phyloP scores from a whole-genome alignment of 257 asterid species.

The Nicotiana obtusifolia region DNA sequence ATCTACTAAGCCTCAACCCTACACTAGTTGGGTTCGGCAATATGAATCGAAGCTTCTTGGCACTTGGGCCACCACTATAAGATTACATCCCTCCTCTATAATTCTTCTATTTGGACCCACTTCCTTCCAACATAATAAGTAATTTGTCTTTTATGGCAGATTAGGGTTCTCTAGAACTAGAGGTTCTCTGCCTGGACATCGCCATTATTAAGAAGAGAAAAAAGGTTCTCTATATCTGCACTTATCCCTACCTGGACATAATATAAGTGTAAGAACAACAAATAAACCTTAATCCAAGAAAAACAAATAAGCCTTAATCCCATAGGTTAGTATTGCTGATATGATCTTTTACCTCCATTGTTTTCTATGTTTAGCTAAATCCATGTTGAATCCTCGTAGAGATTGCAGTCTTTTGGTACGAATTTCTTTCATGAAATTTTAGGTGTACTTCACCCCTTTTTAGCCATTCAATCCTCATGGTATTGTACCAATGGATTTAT shows the following conservation, averaged over 20 bases:
- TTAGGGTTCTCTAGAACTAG: not conserved
- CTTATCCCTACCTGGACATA: not conserved
- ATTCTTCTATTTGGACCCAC: not conserved
- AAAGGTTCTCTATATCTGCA: not conserved
- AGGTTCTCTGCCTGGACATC: not conserved
- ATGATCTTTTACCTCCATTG: no score
- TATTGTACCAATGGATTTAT: not conserved
- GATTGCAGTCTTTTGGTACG: not conserved
- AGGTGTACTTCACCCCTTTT: not conserved
- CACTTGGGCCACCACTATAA: not conserved
- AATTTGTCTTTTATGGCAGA: not conserved
- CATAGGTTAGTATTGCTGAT: no score
- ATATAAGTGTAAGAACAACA: no score
- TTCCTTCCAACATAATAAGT: not conserved
- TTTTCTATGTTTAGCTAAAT: no score
- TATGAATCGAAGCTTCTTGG: not conserved
- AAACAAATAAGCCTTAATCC: not conserved
- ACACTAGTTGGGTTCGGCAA: not conserved
- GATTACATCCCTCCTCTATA: not conserved
- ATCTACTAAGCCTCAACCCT: not conserved
- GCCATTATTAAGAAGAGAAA: no score
- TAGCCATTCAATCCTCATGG: not conserved
- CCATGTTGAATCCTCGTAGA: no score
- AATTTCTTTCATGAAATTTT: not conserved
- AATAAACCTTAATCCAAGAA: not conserved